These are phyloP conservation scores for Colletotrichum kahawae DNA, from an alignment of 2,329 filamentous ascomycete species.

Conservation along the genomic window DNA sequence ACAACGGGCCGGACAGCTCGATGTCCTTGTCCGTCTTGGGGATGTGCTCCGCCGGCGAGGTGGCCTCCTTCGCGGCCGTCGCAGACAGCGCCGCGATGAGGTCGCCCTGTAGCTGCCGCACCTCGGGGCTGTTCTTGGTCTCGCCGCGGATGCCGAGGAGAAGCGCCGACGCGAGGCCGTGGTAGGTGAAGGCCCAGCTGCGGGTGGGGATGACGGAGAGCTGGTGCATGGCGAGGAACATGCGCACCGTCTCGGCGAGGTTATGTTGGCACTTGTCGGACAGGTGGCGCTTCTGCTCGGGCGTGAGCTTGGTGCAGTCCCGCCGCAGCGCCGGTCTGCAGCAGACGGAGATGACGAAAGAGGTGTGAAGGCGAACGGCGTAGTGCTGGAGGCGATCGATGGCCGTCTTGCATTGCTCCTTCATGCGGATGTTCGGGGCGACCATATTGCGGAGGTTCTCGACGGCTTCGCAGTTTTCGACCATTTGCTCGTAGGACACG, in stretches of 20 bases:
- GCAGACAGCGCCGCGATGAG: constrained; percentile 68
- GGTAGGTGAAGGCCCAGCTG: constrained; percentile 72
- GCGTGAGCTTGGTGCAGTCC: constrained; percentile 54
- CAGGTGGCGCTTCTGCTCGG: constrained; percentile 57
- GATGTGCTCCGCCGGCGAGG: constrained; percentile 58
- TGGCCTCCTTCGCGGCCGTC: constrained; percentile 66
- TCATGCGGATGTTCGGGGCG: constrained; percentile 58
- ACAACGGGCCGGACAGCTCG: constrained; percentile 66
- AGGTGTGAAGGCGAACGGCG: constrained; percentile 68
- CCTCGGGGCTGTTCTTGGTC: constrained; percentile 67
- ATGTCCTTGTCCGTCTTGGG: constrained; percentile 63
- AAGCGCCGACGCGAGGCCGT: constrained; percentile 69
- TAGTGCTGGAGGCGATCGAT: constrained; percentile 68
- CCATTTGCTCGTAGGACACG: constrained; percentile 59
- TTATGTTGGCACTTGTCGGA: constrained; percentile 66
- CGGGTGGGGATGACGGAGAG: constrained; percentile 69
- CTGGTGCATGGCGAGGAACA: constrained; percentile 74
- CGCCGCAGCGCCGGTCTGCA: constrained; percentile 66
- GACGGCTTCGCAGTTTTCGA: constrained; percentile 61
- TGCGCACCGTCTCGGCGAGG: constrained; percentile 68
- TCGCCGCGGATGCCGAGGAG: constrained; percentile 68
- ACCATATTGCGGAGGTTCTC: constrained; percentile 57
- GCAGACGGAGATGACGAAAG: constrained; percentile 69
- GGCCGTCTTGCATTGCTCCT: constrained; percentile 68
- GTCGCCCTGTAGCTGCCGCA: constrained; percentile 67